Percentiles rank a stretch among this genome's conserved stretches.
These are phyloP conservation scores for Cryptococcus neoformans DNA, from an alignment of 1,284 basidiomycete genomes.

Conservation along the genomic window DNA sequence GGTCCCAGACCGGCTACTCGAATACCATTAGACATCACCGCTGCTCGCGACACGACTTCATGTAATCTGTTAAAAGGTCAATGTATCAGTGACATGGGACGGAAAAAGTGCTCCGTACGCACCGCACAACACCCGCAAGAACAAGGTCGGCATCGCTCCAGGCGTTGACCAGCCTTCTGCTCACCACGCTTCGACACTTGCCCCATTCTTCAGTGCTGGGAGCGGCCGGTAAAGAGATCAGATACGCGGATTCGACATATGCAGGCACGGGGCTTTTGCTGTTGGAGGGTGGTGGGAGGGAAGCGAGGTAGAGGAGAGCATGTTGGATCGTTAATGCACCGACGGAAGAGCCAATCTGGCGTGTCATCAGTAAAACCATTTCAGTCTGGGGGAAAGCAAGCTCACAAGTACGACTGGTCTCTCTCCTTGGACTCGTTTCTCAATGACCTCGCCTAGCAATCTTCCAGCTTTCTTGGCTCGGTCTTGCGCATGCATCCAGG, in stretches of 20 bases:
- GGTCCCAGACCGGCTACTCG: constrained; percentile 49
- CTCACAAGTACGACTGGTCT: constrained; percentile 54
- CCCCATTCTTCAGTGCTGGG: constrained; percentile 52
- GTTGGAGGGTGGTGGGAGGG: constrained; percentile 31
- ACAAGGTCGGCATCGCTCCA: constrained; percentile 54
- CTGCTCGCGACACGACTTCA: constrained; percentile 52
- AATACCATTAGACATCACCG: constrained; percentile 42
- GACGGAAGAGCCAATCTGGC: constrained; percentile 54
- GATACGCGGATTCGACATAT: constrained; percentile 54
- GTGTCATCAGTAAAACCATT: no score
- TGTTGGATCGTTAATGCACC: constrained; percentile 56
- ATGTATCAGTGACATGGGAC: not conserved
- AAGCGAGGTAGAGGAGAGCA: constrained; percentile 54
- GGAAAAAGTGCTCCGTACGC: constrained; percentile 2
- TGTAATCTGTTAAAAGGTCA: constrained; percentile 44
- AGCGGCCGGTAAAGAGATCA: constrained; percentile 54
- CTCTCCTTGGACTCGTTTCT: constrained; percentile 56
- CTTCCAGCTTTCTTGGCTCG: constrained; percentile 54
- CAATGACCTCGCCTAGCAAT: constrained; percentile 56
- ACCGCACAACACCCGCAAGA: constrained; percentile 53
- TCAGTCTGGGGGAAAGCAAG: not conserved
- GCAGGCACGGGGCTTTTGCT: constrained; percentile 36
- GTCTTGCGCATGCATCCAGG: constrained; percentile 52
- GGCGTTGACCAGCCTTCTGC: constrained; percentile 54
- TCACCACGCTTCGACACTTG: constrained; percentile 50